Evolutionary conservation across 108 stramenopile species (phyloP), one percentile per base, ranked within the genome.

Genomic region (Nitzschia sp.): DNA sequence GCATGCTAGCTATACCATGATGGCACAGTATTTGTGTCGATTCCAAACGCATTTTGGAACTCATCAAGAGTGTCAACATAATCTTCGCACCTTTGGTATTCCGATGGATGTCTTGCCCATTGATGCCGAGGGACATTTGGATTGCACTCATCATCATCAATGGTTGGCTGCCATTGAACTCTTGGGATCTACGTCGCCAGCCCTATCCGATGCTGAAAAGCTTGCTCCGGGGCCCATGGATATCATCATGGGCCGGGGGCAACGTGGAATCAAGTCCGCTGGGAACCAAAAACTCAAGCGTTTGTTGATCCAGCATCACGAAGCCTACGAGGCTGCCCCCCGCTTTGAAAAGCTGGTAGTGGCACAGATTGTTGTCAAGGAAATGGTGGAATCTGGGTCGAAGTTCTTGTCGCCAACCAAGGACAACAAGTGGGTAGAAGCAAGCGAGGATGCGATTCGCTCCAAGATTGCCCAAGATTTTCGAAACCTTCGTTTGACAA

Each of bases 11-110:
- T n/a, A 62, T 25, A 9, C 10, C 10, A 62, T 62, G 61, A 44
- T 39, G 29, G 22, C 43, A 2, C 11, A 62, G 12, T 62, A 39
- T 10, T 22, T 62, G 8, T 37, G 37, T 21, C 42, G 61, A 46
- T 62, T 62, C 22, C 61, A 39, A 10, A 19, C 61, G 10, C 61
- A 62, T 46, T 62, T 44, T 62, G 61, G 61, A 22, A 62, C 41
- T 19, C n/a, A 46, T 46, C 22, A 20, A n/a, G 61, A 62, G 22
- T 62, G 61, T 38, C 41, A 62, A 22, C 15, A 17, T 2, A 19
- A 10, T 21, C 61, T 62, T 8, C 17, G 17, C 2, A 44, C 61
- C 11, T 62, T 62, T 62, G 61, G 61, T 6, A 62, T 62, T n/a
- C 41, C 61, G 3, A 62, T 62, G 10, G 43, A 62, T 48, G n/a